Base-by-base conservation (phyloP, 1,284 basidiomycete species). In the Malassezia sympodialis region DNA sequence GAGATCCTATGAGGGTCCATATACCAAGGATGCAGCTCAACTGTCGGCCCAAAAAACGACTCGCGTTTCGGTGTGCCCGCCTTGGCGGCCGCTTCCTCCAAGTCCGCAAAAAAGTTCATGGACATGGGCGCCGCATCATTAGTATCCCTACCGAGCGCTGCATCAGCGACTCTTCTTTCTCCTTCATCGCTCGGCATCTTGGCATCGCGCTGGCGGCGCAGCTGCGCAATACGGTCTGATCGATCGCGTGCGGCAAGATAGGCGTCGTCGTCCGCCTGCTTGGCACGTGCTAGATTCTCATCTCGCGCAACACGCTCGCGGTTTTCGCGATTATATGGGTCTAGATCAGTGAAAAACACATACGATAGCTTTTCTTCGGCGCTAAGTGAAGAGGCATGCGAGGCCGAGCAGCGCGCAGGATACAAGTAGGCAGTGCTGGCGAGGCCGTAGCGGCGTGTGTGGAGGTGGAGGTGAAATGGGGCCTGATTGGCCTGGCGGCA, bases 351-450 rank as follows among this genome's bases (percentile, higher is more conserved):
- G 15, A 21, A n/a, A 3, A n/a, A 5, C 27, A 56, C 52, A 23
- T 45, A 54, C 49, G 87, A 71, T 89, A 89, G 2, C 85, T 87
- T 73, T 90, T 90, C 79, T 89, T 87, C 71, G 88, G 87, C 6
- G 87, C 61, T 15, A 67, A 52, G 40, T 67, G 64, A 17, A 67
- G 58, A 12, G 66, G 66, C 66, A 67, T 67, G 24, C 23, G 44
- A 26, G n/a, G 28, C 24, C 40, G 28, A 17, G 39, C 32, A 11
- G 37, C 19, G 19, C 37, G 15, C 5, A 11, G 37, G 10, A 19
- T 15, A 10, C 32, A 6, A 35, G 37, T 11, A 19, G 17, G 37
- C 17, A n/a, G 31, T 21, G 43, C n/a, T 19, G 28, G 39, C 14
- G 37, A 12, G 15, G 31, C 23, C 21, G 53, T 49, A 47, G 53